Evolutionary conservation across 257 asterid species (phyloP).

Genomic region (Ehretia macrophylla): DNA sequence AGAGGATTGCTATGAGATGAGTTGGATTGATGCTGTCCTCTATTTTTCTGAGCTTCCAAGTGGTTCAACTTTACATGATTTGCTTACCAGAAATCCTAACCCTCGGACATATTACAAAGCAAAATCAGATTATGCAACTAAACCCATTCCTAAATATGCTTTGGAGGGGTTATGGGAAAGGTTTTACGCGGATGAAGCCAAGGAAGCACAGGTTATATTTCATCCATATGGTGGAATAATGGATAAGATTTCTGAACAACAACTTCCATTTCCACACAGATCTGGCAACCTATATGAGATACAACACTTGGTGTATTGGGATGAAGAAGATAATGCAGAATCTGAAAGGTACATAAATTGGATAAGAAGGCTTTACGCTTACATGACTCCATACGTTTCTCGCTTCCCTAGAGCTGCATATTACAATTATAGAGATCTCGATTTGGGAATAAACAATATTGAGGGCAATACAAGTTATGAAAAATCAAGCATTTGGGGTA

Average conservation of each 20-base stretch:
- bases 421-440: conserved; percentile 37
- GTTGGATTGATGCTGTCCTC: conserved; percentile 33
- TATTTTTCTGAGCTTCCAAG: conserved; percentile 43
- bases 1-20: conserved; percentile 39
- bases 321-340: conserved; percentile 12
- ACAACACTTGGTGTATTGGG: conserved; percentile 31
- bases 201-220: conserved; percentile 24
- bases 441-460: conserved; percentile 29
- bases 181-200: conserved; percentile 22
- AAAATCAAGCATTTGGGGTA: conserved; percentile 38
- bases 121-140: conserved; percentile 31
- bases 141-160: conserved; percentile 26
- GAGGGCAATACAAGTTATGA: conserved; percentile 25
- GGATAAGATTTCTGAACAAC: conserved; percentile 23
- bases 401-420: conserved; percentile 32
- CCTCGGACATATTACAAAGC: conserved; percentile 35
- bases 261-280: conserved; percentile 39
- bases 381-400: conserved; percentile 32
- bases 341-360: conserved; percentile 23
- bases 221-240: conserved; percentile 38
- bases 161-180: conserved; percentile 30
- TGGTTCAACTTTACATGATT: conserved; percentile 22
- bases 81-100: conserved; percentile 21
- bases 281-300: conserved; percentile 35
- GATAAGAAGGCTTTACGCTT: conserved; percentile 31